Base-by-base conservation (phyloP, 495 filamentous ascomycete genomes). In the Trichoderma reesei region DNA sequence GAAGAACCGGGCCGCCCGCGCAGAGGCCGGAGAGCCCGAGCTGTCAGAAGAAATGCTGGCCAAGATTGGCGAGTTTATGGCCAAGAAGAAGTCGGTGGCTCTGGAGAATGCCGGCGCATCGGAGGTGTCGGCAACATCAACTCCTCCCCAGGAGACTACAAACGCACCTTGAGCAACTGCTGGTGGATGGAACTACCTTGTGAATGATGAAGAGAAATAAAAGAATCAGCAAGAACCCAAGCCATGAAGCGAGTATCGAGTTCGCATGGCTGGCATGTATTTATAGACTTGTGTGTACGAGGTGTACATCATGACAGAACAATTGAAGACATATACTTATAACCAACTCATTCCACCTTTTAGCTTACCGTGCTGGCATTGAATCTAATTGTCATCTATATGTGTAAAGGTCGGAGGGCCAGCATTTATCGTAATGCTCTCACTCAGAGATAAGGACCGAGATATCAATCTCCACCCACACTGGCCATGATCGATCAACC, bases 21-120 rank as follows among this genome's bases (percentile, higher is more conserved):
- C 76, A 41, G 71, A 74, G 66, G 72, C 71, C 61, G 77, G 78
- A 66, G 76, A 76, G 69, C 83, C 79, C 16, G 72, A 76, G 66
- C 73, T 89, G 51, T 80, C 82, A 14, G 67, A 78, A 10, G 83
- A 84, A 67, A 85, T 88, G 79, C 72, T 88, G 68, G 83, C 79
- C 69, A 83, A 75, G 75, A 86, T 90, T 69, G 87, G 87, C 68
- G 73, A 83, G 77, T 75, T 88, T 59, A 88, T 90, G 69, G 85
- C 80, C 39, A 71, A 69, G 73, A 88, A 86, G 68, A 73, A 73
- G 67, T 70, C 77, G 62, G 67, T 70, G 62, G 66, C 71, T 7
- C 65, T 78, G 54, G 75, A 73, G 9, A 68, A 66, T 0, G 61
- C 65, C 0, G 73, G 68, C 26, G 59, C 72, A 59, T 63, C 67